phyloP scores from a whole-genome alignment of 352 stramenopile species.

The Aphanomyces astaci region DNA sequence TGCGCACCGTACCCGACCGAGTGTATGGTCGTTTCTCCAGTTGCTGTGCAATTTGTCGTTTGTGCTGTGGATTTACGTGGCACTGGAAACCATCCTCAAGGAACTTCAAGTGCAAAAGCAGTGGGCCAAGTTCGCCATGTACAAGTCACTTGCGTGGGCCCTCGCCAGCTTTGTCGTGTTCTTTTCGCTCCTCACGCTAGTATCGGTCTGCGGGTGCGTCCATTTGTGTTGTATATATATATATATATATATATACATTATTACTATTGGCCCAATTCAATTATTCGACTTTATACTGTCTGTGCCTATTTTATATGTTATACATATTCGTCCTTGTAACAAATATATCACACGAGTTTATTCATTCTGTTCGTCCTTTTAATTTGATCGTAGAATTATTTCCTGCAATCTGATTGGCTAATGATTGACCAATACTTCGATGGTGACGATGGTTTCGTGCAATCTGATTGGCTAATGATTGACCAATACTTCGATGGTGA shows the following conservation, averaged over 20 bases:
- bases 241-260: too few species aligned
- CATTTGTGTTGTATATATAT: neutral
- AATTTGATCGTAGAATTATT: too few species aligned
- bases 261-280: too few species aligned
- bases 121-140: constrained; percentile 86
- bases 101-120: constrained; percentile 79
- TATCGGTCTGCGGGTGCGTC: constrained; percentile 46
- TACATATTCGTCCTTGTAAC: too few species aligned
- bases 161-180: constrained; percentile 81
- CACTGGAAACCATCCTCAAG: constrained; percentile 77
- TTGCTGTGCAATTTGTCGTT: constrained; percentile 82
- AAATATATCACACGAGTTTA: too few species aligned
- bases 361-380: too few species aligned
- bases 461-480: too few species aligned
- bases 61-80: constrained; percentile 88
- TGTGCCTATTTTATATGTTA: too few species aligned
- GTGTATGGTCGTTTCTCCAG: constrained; percentile 79
- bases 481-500: too few species aligned
- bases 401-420: too few species aligned
- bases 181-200: constrained; percentile 78
- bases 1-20: constrained; percentile 69
- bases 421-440: neutral
- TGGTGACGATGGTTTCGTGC: constrained; percentile 8
- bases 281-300: too few species aligned
- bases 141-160: constrained; percentile 70